These are phyloP conservation scores for Phytophthora europaea DNA, from an alignment of 352 stramenopile species.

Conservation along the genomic window DNA sequence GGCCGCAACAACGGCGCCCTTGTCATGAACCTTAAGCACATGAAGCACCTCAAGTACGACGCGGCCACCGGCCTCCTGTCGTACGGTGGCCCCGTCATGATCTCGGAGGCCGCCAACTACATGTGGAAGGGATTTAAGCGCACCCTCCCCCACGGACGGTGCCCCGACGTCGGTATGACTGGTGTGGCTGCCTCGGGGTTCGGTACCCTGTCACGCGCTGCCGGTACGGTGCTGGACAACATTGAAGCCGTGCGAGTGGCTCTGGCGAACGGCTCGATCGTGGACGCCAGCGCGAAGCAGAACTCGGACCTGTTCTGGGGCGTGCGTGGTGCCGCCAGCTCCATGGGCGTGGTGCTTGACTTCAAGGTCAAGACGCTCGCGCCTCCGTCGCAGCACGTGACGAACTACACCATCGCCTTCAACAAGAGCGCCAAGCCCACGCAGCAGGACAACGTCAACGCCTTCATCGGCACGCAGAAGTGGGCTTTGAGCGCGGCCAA, in stretches of 20 bases:
- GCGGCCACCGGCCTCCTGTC: not conserved
- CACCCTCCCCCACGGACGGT: not conserved
- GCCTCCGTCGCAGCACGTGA: not conserved
- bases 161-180: not conserved
- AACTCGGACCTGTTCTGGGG: slow-evolving; percentile 1
- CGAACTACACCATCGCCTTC: not conserved
- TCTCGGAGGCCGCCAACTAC: not conserved
- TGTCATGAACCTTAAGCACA: not conserved
- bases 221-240: not conserved
- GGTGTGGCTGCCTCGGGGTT: not conserved
- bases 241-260: not conserved
- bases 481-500: not conserved
- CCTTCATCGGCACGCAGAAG: not conserved
- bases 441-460: slow-evolving; percentile 1
- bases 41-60: not conserved
- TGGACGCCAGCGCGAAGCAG: not conserved
- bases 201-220: not conserved
- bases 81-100: not conserved
- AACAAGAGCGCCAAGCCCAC: not conserved
- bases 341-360: slow-evolving; percentile 1
- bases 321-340: not conserved
- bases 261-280: not conserved
- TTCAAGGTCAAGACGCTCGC: slow-evolving; percentile 1
- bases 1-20: not conserved
- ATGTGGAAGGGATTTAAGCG: not conserved